Evolutionary conservation across 2,329 filamentous ascomycete species (phyloP).

Genomic region (Pseudofabraea citricarpa): DNA sequence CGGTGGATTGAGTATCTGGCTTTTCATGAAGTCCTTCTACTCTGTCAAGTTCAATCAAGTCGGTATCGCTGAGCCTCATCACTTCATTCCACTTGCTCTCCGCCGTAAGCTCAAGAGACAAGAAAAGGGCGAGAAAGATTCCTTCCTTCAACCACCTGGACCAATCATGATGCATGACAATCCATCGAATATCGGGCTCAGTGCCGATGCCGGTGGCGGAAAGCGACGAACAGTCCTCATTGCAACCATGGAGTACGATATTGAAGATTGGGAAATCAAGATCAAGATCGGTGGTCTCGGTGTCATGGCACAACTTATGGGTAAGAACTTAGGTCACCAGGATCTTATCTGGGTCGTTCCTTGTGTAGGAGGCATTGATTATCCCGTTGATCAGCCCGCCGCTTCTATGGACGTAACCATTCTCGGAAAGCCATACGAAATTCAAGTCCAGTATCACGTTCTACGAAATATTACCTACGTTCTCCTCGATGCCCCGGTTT

Average conservation of each 20-base stretch:
- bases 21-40: constrained; percentile 52
- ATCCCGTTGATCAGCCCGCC: constrained; percentile 51
- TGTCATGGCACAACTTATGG: constrained; percentile 64
- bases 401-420: constrained; percentile 58
- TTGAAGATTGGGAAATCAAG: constrained; percentile 64
- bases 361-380: constrained; percentile 57
- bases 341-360: constrained; percentile 61
- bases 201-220: background rate
- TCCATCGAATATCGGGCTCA: background rate
- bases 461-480: constrained; percentile 63
- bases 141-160: background rate
- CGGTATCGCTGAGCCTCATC: constrained; percentile 32
- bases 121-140: constrained; percentile 3
- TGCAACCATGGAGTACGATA: constrained; percentile 67
- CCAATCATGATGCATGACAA: constrained; percentile 2
- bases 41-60: constrained; percentile 51
- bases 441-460: constrained; percentile 58
- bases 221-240: constrained; percentile 51
- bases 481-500: constrained; percentile 51
- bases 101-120: constrained; percentile 11
- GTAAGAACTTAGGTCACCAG: constrained; percentile 57
- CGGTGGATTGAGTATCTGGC: constrained; percentile 43
- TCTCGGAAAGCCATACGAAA: constrained; percentile 52
- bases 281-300: constrained; percentile 66
- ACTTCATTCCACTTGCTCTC: background rate